A percentile compares a stretch with the other conserved stretches of the same genome.
Conservation (phyloP, 2,329 filamentous ascomycete species). For the Colletotrichum sansevieriae region DNA sequence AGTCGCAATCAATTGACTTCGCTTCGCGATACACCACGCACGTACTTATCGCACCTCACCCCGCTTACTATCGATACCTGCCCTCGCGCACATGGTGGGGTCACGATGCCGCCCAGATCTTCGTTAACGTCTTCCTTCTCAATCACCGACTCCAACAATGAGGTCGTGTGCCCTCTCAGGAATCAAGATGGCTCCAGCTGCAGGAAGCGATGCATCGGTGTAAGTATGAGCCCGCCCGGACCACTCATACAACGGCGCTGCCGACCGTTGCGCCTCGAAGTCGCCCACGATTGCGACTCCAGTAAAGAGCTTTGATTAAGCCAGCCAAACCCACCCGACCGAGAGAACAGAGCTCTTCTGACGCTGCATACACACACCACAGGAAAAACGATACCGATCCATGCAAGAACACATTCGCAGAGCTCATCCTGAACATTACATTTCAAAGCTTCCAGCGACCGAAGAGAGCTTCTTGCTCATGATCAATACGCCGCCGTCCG, state of each 20-base stretch:
- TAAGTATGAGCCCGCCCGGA: slow-evolving; percentile 69
- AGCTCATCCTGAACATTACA: slow-evolving; percentile 96
- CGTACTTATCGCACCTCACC: slow-evolving; percentile 48
- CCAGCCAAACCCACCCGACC: slow-evolving; percentile 23
- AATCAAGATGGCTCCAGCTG: slow-evolving; percentile 98
- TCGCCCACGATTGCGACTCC: slow-evolving; percentile 17
- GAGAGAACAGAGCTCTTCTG: slow-evolving; percentile 43
- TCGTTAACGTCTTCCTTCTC: slow-evolving; percentile 92
- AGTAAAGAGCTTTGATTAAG: slow-evolving; percentile 34
- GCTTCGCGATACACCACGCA: slow-evolving; percentile 36
- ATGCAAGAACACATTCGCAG: slow-evolving; percentile 99
- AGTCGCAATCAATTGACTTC: slow-evolving; percentile 51
- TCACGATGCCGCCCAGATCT: slow-evolving; percentile 89
- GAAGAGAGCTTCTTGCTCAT: slow-evolving; percentile 98
- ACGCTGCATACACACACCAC: slow-evolving; percentile 45
- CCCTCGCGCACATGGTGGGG: slow-evolving; percentile 64
- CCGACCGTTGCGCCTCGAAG: slow-evolving; percentile 21
- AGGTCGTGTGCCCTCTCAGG: slow-evolving; percentile 94
- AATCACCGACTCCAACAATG: slow-evolving; percentile 91
- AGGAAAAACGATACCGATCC: slow-evolving; percentile 97
- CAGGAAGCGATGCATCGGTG: slow-evolving; percentile 96
- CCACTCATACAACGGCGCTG: slow-evolving; percentile 17
- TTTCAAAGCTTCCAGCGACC: slow-evolving; percentile 96
- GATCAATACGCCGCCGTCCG: slow-evolving; percentile 88
- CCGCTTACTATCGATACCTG: slow-evolving; percentile 53